phyloP scores from a whole-genome alignment of 345 rosid species.

The Lepidium sativum region DNA sequence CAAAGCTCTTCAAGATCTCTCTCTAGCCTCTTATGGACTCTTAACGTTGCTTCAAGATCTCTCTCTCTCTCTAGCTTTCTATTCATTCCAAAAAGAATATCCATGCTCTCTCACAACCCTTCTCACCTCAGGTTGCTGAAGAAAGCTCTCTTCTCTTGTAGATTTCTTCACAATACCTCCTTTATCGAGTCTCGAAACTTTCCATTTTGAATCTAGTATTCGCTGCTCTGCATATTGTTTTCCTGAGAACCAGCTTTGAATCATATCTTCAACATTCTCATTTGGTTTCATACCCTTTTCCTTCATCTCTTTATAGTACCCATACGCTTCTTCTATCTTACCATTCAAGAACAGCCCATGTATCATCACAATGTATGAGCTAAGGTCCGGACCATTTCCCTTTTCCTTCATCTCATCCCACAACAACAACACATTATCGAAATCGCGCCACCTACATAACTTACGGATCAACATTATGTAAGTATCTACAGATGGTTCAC shows the following conservation, averaged over 20 bases:
- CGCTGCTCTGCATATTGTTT: conserved; percentile 40
- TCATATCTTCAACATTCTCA: conserved; percentile 59
- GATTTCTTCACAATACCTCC: conserved; percentile 23
- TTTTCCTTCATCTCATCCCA: conserved; percentile 73
- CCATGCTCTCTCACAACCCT: conserved; percentile 60
- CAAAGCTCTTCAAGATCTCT: not conserved
- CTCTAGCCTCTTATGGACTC: too few species aligned
- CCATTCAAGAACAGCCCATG: conserved; percentile 88
- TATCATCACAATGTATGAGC: conserved; percentile 71
- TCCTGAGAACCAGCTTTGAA: conserved; percentile 56
- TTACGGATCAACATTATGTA: conserved; percentile 83
- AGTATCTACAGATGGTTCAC: conserved; percentile 64
- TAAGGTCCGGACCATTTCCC: conserved; percentile 68
- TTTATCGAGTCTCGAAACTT: conserved; percentile 15
- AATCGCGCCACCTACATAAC: conserved; percentile 80
- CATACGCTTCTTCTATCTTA: conserved; percentile 63
- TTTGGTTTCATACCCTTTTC: conserved; percentile 54
- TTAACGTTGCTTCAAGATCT: not conserved
- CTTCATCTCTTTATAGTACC: conserved; percentile 74
- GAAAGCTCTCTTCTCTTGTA: conserved; percentile 35
- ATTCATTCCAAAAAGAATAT: conserved; percentile 54
- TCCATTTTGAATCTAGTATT: conserved; percentile 17
- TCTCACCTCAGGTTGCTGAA: conserved; percentile 54
- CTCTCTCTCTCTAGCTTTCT: conserved; percentile 1
- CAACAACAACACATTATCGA: conserved; percentile 50